Evolutionary conservation across 495 filamentous ascomycete genomes (phyloP).

Genomic region (Podospora bellae-mahoneyi): DNA sequence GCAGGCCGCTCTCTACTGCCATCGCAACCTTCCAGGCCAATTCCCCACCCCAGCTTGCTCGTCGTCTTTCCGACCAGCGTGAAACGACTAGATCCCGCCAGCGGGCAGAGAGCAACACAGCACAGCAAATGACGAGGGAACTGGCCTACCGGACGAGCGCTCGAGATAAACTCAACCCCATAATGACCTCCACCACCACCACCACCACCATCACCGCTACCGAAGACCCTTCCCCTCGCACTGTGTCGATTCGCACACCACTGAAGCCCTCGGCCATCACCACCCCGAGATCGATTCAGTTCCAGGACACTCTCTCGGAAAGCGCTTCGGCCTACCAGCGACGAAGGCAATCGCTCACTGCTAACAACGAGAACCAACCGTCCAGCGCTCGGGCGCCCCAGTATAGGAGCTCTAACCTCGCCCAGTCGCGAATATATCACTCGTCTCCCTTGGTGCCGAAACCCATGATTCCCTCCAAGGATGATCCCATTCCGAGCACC

Average conservation of each 20-base stretch:
- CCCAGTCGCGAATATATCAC: slow-evolving; percentile 49
- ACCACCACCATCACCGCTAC: slow-evolving; percentile 19
- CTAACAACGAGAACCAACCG: slow-evolving; percentile 31
- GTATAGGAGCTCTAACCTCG: slow-evolving; percentile 55
- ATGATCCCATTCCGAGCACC: slow-evolving; percentile 29
- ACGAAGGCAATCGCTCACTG: slow-evolving; percentile 37
- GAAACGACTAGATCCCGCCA: slow-evolving; percentile 38
- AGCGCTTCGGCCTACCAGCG: slow-evolving; percentile 40
- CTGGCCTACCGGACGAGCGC: slow-evolving; percentile 22
- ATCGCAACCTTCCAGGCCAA: slow-evolving; percentile 38
- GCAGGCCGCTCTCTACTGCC: slow-evolving; percentile 46
- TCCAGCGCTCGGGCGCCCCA: slow-evolving; percentile 32
- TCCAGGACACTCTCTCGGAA: slow-evolving; percentile 45
- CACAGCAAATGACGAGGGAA: slow-evolving; percentile 33
- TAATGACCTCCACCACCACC: slow-evolving; percentile 12
- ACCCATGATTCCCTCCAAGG: slow-evolving; percentile 36
- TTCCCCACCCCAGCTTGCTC: slow-evolving; percentile 36
- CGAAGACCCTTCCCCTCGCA: slow-evolving; percentile 24
- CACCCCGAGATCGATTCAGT: slow-evolving; percentile 35
- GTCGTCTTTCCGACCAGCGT: slow-evolving; percentile 48
- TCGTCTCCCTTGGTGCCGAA: slow-evolving; percentile 57
- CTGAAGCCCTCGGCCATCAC: slow-evolving; percentile 42
- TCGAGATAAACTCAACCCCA: slow-evolving; percentile 28
- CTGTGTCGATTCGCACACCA: slow-evolving; percentile 23
- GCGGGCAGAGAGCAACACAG: slow-evolving; percentile 30